phyloP scores from a whole-genome alignment of 441 rosid species.

The Gossypium trilobum region DNA sequence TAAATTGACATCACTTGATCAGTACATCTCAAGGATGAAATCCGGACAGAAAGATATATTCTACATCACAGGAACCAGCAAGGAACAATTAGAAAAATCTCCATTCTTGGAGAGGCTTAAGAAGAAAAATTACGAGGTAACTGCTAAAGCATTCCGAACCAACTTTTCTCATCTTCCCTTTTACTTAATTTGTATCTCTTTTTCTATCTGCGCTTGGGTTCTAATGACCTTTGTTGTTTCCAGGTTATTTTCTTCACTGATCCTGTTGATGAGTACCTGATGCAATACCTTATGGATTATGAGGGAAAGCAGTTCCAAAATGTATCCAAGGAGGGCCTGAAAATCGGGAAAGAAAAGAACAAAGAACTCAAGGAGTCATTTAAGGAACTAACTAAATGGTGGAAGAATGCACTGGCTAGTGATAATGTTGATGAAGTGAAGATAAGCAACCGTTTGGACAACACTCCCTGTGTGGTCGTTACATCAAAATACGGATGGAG shows the following conservation, averaged over 20 bases:
- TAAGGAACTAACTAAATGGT: slow-evolving; percentile 89
- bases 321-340: slow-evolving; percentile 83
- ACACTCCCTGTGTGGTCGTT: slow-evolving; percentile 85
- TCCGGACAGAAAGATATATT: slow-evolving; percentile 73
- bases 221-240: neutral
- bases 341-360: slow-evolving; percentile 62
- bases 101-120: slow-evolving; percentile 88
- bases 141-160: neutral
- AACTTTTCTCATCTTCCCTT: neutral
- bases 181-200: neutral
- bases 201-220: neutral
- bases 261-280: slow-evolving; percentile 88
- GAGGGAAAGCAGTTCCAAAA: slow-evolving; percentile 86
- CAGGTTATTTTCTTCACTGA: slow-evolving; percentile 94
- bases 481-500: slow-evolving; percentile 94
- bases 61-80: slow-evolving; percentile 82
- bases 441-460: slow-evolving; percentile 71
- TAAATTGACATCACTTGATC: slow-evolving; percentile 77
- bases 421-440: slow-evolving; percentile 82
- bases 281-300: slow-evolving; percentile 94
- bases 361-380: slow-evolving; percentile 83
- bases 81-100: slow-evolving; percentile 82
- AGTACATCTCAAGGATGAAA: slow-evolving; percentile 91
- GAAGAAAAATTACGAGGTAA: slow-evolving; percentile 83
- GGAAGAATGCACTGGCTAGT: slow-evolving; percentile 61